phyloP scores from a whole-genome alignment of 2,329 filamentous ascomycete species.

The Colletotrichum sp. region DNA sequence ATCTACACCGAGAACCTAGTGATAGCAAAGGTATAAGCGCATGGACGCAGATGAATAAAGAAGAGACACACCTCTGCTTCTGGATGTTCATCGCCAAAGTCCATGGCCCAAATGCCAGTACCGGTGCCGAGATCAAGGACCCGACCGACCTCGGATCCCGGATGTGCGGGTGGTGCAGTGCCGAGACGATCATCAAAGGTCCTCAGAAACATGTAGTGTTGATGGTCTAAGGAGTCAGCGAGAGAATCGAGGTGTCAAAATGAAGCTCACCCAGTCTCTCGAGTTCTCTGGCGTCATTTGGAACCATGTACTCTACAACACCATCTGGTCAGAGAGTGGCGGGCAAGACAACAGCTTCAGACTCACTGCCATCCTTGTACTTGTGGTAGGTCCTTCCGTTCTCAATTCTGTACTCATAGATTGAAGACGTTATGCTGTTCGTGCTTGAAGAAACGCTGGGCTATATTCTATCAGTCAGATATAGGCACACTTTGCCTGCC shows the following conservation, averaged over 20 bases:
- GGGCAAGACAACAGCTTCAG: not conserved
- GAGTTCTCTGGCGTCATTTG: not conserved
- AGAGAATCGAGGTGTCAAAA: no score
- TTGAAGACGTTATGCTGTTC: constrained; percentile 36
- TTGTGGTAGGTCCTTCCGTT: constrained; percentile 21
- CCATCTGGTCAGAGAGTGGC: rapidly evolving
- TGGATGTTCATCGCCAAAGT: constrained; percentile 43
- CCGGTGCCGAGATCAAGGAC: constrained; percentile 12
- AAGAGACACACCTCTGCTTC: constrained; percentile 26
- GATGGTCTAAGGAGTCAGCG: not conserved
- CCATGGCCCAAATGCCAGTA: constrained; percentile 39
- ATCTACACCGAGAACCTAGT: not conserved
- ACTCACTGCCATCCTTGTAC: constrained; percentile 22
- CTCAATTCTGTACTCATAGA: constrained; percentile 6
- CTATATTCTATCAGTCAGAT: no score
- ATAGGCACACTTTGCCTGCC: no score
- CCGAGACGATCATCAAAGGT: constrained; percentile 36
- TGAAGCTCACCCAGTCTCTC: not conserved
- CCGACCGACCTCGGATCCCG: constrained; percentile 10
- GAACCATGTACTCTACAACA: not conserved
- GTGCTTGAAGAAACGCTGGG: no score
- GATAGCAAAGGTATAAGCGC: not conserved
- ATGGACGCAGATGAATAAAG: no score
- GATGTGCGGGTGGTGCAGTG: constrained; percentile 4
- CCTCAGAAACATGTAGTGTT: constrained; percentile 21